Conservation (phyloP, 1,284 basidiomycete genomes). For the Tylopilus orsonianus region DNA sequence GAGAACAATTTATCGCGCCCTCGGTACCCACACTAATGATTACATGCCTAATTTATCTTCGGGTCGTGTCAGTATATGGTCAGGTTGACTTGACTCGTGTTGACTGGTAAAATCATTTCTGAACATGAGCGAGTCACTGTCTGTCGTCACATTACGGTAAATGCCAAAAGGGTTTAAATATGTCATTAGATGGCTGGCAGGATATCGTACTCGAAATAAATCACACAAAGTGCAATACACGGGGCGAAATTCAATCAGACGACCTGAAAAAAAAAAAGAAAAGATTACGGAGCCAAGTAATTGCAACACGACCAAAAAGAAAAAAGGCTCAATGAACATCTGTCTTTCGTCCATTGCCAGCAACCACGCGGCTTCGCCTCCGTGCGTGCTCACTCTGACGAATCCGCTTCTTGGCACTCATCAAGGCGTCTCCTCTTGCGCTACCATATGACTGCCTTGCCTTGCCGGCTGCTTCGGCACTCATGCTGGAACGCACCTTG, state of each 20-base stretch:
- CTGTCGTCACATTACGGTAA: background rate
- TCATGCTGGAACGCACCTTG: conserved; percentile 57
- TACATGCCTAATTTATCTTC: conserved; percentile 2
- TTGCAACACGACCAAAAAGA: background rate
- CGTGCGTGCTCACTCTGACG: conserved; percentile 67
- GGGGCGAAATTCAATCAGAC: background rate
- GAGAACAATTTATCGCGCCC: background rate
- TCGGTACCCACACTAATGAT: background rate
- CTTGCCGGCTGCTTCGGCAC: conserved; percentile 45
- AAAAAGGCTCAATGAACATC: conserved; percentile 25
- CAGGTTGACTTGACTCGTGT: background rate
- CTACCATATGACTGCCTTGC: conserved; percentile 42
- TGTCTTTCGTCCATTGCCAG: conserved; percentile 26
- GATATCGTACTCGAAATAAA: conserved; percentile 18
- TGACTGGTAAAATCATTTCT: background rate
- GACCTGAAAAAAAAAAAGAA: background rate
- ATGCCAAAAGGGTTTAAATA: background rate
- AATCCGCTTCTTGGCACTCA: conserved; percentile 63
- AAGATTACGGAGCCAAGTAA: no score
- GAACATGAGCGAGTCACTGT: background rate
- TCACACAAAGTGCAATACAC: conserved; percentile 10
- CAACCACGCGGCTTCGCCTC: conserved; percentile 40
- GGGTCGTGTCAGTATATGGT: conserved; percentile 1
- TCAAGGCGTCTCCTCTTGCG: conserved; percentile 40
- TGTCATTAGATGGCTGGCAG: background rate